Percentiles rank a stretch among this genome's conserved stretches.
phyloP scores from a whole-genome alignment of 441 rosid species.

The Gossypium schwendimanii region DNA sequence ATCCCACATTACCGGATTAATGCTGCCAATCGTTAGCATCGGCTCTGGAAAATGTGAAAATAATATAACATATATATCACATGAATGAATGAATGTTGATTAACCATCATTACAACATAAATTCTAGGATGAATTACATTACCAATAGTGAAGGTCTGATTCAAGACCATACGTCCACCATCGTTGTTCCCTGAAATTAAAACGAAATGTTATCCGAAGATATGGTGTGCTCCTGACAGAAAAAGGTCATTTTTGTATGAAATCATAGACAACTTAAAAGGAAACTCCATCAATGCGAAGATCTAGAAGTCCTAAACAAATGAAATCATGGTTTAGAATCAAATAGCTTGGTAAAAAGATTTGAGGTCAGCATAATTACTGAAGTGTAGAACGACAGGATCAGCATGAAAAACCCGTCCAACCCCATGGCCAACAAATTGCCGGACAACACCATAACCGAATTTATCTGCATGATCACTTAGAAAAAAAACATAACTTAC shows the following conservation, averaged over 20 bases:
- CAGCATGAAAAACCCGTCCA: constrained; percentile 82
- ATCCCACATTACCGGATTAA: constrained; percentile 68
- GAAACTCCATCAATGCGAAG: neutral
- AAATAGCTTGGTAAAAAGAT: neutral
- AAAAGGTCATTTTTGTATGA: neutral
- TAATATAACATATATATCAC: neutral
- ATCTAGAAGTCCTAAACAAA: neutral
- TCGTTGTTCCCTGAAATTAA: constrained; percentile 62
- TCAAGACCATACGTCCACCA: constrained; percentile 61
- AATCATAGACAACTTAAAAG: neutral
- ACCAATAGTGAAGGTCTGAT: constrained; percentile 90
- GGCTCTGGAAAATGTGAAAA: constrained; percentile 44
- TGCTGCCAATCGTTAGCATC: constrained; percentile 83
- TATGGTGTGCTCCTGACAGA: neutral
- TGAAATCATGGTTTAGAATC: constrained; percentile 5
- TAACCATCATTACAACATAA: neutral
- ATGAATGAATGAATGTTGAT: neutral
- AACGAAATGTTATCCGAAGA: neutral
- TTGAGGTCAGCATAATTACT: constrained; percentile 35
- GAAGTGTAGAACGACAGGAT: constrained; percentile 75
- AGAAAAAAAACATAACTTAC: neutral
- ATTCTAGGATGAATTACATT: constrained; percentile 10
- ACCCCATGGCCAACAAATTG: constrained; percentile 92
- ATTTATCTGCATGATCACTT: constrained; percentile 83
- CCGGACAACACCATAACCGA: constrained; percentile 62